Evolutionary conservation across 139 green algal species (phyloP).

Genomic region (Picochlorum sp.): DNA sequence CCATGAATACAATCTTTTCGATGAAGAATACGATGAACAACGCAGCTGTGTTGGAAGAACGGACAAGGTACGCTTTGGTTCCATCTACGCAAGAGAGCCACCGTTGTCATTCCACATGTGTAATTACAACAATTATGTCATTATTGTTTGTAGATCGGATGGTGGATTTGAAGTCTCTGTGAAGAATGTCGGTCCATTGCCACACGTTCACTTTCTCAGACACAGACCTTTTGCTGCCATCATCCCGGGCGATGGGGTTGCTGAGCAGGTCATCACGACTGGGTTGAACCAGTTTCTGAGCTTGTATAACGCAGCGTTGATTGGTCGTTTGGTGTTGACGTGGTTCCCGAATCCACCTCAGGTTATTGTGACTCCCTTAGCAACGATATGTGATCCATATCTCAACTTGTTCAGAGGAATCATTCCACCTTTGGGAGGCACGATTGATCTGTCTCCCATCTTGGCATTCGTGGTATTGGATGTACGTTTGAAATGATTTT

Average conservation of each 20-base stretch:
- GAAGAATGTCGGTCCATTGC: not conserved
- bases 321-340: conserved; percentile 87
- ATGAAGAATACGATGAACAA: not conserved
- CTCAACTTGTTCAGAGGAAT: conserved; percentile 97
- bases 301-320: conserved; percentile 94
- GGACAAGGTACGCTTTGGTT: conserved; percentile 4
- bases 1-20: too few species aligned
- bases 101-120: too few species aligned
- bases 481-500: conserved; percentile 34
- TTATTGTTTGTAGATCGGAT: conserved; percentile 6
- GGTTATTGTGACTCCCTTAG: conserved; percentile 54
- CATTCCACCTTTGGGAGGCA: conserved; percentile 88
- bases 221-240: conserved; percentile 71
- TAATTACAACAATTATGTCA: not conserved
- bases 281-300: conserved; percentile 65
- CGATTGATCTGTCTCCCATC: conserved; percentile 92
- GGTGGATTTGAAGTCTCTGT: conserved; percentile 27
- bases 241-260: conserved; percentile 84
- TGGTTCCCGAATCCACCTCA: conserved; percentile 90
- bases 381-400: conserved; percentile 37
- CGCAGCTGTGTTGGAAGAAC: conserved; percentile 11
- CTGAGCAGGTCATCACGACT: conserved; percentile 80
- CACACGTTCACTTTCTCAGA: conserved; percentile 10
- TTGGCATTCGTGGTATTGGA: conserved; percentile 91
- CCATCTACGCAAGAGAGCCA: too few species aligned